phyloP scores from a whole-genome alignment of 2,329 filamentous ascomycete species.

The Xylaria sp. region DNA sequence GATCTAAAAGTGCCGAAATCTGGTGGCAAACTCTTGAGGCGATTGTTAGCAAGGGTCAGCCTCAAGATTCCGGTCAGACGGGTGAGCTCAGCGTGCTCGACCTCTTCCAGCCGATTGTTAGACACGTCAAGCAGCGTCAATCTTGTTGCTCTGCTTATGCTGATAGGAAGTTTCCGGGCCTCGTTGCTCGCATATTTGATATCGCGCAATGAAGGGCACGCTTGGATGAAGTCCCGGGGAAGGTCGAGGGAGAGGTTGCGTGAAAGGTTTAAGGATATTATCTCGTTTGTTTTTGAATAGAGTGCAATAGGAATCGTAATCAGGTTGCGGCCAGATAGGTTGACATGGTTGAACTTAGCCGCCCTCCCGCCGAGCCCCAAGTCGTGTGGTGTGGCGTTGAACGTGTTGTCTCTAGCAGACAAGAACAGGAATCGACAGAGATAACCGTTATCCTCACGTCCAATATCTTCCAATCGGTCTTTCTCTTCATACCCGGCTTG shows the following conservation, averaged over 20 bases:
- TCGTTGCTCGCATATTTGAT: slow-evolving; percentile 98
- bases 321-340: slow-evolving; percentile 88
- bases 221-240: slow-evolving; percentile 95
- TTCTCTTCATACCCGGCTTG: slow-evolving; percentile 90
- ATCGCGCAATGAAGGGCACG: slow-evolving; percentile 89
- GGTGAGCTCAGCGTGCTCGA: slow-evolving; percentile 86
- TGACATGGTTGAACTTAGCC: slow-evolving; percentile 93
- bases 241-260: slow-evolving; percentile 92
- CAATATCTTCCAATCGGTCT: slow-evolving; percentile 91
- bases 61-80: slow-evolving; percentile 82
- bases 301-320: slow-evolving; percentile 94
- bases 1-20: slow-evolving; percentile 86
- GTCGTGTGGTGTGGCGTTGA: slow-evolving; percentile 78
- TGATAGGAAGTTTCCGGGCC: slow-evolving; percentile 84
- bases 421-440: slow-evolving; percentile 96
- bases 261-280: slow-evolving; percentile 93
- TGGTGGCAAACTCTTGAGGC: slow-evolving; percentile 78
- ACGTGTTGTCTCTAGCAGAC: slow-evolving; percentile 87
- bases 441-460: slow-evolving; percentile 96
- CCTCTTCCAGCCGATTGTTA: slow-evolving; percentile 88
- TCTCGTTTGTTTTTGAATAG: slow-evolving; percentile 90
- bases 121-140: slow-evolving; percentile 93
- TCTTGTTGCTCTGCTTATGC: slow-evolving; percentile 81
- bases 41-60: slow-evolving; percentile 94
- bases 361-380: slow-evolving; percentile 81